Evolutionary conservation across 2,329 filamentous ascomycete species (phyloP).

Genomic region (Fusarium sp.): DNA sequence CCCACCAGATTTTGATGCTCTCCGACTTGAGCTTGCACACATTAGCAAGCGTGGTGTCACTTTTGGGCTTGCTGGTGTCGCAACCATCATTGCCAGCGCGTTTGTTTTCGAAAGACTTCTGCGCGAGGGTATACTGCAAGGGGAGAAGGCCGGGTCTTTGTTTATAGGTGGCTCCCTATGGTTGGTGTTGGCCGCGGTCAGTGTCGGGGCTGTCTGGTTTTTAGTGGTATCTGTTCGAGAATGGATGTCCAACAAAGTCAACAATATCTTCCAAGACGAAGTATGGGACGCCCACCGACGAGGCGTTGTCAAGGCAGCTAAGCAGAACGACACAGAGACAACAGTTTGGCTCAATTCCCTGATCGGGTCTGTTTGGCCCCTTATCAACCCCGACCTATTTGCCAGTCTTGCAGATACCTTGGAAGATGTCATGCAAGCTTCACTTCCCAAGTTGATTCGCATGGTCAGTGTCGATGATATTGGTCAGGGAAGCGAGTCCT

Average conservation of each 20-base stretch:
- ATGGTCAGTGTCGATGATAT: constrained; percentile 85
- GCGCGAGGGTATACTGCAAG: constrained; percentile 20
- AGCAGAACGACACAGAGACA: constrained; percentile 69
- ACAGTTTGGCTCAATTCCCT: constrained; percentile 82
- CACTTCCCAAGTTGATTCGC: constrained; percentile 76
- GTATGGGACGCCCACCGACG: constrained; percentile 76
- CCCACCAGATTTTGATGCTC: constrained; percentile 62
- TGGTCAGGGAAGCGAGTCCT: constrained; percentile 79
- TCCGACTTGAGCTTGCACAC: constrained; percentile 53
- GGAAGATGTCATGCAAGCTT: constrained; percentile 86
- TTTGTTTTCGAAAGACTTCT: constrained; percentile 45
- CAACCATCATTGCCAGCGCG: constrained; percentile 51
- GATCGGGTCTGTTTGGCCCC: constrained; percentile 77
- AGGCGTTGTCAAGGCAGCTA: constrained; percentile 61
- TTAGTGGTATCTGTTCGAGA: constrained; percentile 65
- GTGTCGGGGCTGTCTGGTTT: constrained; percentile 50
- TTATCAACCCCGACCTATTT: constrained; percentile 83
- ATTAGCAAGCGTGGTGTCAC: constrained; percentile 56
- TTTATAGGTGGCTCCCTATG: constrained; percentile 48
- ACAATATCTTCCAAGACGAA: constrained; percentile 76
- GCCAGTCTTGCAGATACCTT: constrained; percentile 77
- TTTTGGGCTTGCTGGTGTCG: constrained; percentile 55
- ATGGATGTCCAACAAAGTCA: constrained; percentile 74
- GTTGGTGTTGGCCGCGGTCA: constrained; percentile 47
- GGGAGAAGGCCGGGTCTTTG: constrained; percentile 15